Conservation (phyloP, 2,329 filamentous ascomycete species). For the Cytospora schulzeri region DNA sequence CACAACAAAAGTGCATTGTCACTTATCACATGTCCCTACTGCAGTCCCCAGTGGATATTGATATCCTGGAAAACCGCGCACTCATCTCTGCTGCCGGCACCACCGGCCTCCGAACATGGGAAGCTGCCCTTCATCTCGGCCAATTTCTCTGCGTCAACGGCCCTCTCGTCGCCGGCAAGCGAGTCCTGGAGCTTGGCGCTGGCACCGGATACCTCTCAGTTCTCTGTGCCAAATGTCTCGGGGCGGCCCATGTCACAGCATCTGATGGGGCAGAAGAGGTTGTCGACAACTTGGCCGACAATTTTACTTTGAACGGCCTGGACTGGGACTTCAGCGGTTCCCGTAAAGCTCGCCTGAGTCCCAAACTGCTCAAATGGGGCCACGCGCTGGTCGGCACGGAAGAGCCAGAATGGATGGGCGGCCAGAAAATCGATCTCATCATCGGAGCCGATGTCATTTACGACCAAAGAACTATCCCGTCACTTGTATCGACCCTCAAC, state of each 20-base stretch:
- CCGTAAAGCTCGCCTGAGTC: conserved; percentile 45
- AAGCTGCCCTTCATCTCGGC: conserved; percentile 74
- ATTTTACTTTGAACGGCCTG: conserved; percentile 68
- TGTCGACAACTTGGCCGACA: conserved; percentile 67
- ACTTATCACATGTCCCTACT: conserved; percentile 62
- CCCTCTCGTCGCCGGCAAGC: conserved; percentile 52
- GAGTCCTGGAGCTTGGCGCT: conserved; percentile 71
- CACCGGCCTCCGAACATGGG: conserved; percentile 80
- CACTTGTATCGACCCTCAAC: conserved; percentile 65
- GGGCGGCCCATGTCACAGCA: conserved; percentile 60
- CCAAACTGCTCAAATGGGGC: conserved; percentile 67
- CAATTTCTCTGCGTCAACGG: conserved; percentile 62
- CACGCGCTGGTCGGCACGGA: conserved; percentile 60
- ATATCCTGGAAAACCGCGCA: conserved; percentile 68
- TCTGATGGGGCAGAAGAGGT: conserved; percentile 78
- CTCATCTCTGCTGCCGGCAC: conserved; percentile 72
- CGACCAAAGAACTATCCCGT: conserved; percentile 63
- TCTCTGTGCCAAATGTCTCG: conserved; percentile 69
- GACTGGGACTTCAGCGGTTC: conserved; percentile 38
- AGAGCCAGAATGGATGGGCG: conserved; percentile 54
- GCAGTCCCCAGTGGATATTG: conserved; percentile 45
- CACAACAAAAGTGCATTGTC: conserved; percentile 73
- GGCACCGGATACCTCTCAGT: conserved; percentile 78
- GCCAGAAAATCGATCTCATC: conserved; percentile 59
- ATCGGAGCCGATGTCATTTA: conserved; percentile 81